Evolutionary conservation across 140 eudicot species (phyloP).

Genomic region (Oenanthe javanica): DNA sequence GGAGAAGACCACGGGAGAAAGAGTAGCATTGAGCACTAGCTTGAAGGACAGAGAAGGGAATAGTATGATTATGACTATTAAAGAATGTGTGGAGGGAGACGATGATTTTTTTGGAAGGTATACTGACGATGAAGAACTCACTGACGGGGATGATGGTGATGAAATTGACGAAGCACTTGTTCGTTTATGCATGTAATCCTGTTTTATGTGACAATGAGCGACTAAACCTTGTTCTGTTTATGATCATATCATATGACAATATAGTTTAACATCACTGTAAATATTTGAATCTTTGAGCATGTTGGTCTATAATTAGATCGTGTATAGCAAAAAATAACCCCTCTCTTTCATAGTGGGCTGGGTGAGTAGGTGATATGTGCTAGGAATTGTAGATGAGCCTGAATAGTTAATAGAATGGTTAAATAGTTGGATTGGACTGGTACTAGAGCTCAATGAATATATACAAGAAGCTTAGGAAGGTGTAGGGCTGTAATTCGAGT

Average conservation of each 20-base stretch:
- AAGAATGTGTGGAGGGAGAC: conserved; percentile 45
- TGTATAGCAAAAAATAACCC: not conserved
- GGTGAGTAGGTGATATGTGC: not conserved
- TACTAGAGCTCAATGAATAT: not conserved
- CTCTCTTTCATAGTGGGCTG: not conserved
- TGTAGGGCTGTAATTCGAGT: too few relatives aligned
- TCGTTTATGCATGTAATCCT: conserved; percentile 32
- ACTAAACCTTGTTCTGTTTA: not conserved
- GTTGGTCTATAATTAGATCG: not conserved
- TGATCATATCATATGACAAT: not conserved
- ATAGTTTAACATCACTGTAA: not conserved
- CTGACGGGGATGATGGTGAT: conserved; percentile 52
- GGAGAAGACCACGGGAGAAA: conserved; percentile 78
- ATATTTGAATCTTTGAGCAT: not conserved
- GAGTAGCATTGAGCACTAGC: conserved; percentile 80
- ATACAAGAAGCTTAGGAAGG: too few relatives aligned
- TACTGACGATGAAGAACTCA: conserved; percentile 41
- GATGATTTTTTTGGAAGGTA: conserved; percentile 29
- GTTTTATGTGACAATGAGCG: not conserved
- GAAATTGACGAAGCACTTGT: conserved; percentile 66
- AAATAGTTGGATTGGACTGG: not conserved
- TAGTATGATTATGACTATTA: conserved; percentile 34
- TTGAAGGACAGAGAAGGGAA: conserved; percentile 42
- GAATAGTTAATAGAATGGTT: not conserved
- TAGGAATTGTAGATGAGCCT: not conserved